These are phyloP conservation scores for Elsinoe australis DNA, from an alignment of 2,329 filamentous ascomycete species.

Conservation along the genomic window DNA sequence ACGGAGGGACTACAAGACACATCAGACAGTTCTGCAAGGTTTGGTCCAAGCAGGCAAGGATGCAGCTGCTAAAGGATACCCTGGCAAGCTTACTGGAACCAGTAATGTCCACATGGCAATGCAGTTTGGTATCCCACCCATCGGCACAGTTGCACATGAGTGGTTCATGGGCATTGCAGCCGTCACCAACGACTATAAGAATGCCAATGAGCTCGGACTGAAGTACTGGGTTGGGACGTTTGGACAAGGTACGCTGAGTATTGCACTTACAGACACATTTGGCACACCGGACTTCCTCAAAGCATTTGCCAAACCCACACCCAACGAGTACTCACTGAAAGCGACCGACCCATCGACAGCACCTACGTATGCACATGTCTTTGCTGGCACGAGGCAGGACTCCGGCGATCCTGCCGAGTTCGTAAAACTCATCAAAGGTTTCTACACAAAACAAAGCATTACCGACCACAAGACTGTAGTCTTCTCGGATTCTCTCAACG, in stretches of 20 bases:
- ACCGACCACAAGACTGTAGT: slow-evolving; percentile 79
- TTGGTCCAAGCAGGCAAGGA: slow-evolving; percentile 69
- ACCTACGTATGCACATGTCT: slow-evolving; percentile 69
- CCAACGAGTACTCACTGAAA: slow-evolving; percentile 24
- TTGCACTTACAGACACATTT: slow-evolving; percentile 93
- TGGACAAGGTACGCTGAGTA: slow-evolving; percentile 72
- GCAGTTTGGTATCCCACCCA: slow-evolving; percentile 74
- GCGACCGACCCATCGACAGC: slow-evolving; percentile 18
- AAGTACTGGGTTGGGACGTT: slow-evolving; percentile 88
- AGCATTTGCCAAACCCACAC: slow-evolving; percentile 66
- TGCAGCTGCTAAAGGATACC: slow-evolving; percentile 48
- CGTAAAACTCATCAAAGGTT: slow-evolving; percentile 67
- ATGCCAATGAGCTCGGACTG: slow-evolving; percentile 76
- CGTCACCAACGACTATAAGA: slow-evolving; percentile 75
- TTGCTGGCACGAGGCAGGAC: slow-evolving; percentile 79
- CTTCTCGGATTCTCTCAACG: slow-evolving; percentile 90
- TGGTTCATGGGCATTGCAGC: slow-evolving; percentile 99
- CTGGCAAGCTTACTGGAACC: slow-evolving; percentile 73
- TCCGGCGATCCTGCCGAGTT: slow-evolving; percentile 79
- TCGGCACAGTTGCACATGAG: slow-evolving; percentile 91
- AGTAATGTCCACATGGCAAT: slow-evolving; percentile 97
- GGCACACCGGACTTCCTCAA: slow-evolving; percentile 83
- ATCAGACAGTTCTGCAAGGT: slow-evolving; percentile 83
- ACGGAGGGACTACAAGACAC: slow-evolving; percentile 87
- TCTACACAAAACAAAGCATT: slow-evolving; percentile 70